Evolutionary conservation across 371 early-diverging fungal species (phyloP).

Genomic region (Dinochytrium kinnereticum): DNA sequence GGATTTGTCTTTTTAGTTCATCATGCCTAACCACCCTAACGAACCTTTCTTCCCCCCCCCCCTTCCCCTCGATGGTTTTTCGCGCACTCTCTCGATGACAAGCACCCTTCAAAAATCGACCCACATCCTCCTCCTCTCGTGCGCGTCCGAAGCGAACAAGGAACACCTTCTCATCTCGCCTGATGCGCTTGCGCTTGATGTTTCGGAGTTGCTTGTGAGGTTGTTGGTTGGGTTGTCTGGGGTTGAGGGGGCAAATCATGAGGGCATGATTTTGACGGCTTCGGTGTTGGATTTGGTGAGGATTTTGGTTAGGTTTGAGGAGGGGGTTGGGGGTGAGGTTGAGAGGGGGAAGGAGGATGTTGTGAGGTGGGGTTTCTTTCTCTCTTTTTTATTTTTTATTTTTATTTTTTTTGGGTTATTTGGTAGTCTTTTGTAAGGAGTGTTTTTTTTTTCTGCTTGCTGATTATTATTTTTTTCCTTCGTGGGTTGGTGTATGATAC

Average conservation of each 20-base stretch:
- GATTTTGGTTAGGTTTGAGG: background rate
- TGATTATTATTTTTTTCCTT: background rate
- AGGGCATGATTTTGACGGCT: background rate
- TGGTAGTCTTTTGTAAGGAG: no score
- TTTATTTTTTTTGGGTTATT: background rate
- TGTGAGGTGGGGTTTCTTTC: background rate
- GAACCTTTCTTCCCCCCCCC: no score
- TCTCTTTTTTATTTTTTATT: background rate
- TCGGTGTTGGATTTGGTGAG: slow-evolving; percentile 8
- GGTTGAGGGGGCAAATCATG: background rate
- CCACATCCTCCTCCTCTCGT: slow-evolving; percentile 5
- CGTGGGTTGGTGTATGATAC: background rate
- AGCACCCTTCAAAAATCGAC: background rate
- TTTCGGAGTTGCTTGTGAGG: background rate
- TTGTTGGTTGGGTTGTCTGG: background rate
- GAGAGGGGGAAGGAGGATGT: slow-evolving; percentile 2
- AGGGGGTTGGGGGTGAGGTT: background rate
- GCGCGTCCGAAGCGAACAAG: background rate
- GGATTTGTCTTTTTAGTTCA: background rate
- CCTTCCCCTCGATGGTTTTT: background rate
- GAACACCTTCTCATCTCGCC: slow-evolving; percentile 8
- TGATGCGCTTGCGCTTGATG: background rate
- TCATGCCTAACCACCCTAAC: no score
- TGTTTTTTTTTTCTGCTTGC: no score
- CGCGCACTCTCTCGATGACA: background rate